Evolutionary conservation across 2,329 filamentous ascomycete species (phyloP), one percentile per base, ranked within the genome.

Genomic region (Cordyceps cicadae): DNA sequence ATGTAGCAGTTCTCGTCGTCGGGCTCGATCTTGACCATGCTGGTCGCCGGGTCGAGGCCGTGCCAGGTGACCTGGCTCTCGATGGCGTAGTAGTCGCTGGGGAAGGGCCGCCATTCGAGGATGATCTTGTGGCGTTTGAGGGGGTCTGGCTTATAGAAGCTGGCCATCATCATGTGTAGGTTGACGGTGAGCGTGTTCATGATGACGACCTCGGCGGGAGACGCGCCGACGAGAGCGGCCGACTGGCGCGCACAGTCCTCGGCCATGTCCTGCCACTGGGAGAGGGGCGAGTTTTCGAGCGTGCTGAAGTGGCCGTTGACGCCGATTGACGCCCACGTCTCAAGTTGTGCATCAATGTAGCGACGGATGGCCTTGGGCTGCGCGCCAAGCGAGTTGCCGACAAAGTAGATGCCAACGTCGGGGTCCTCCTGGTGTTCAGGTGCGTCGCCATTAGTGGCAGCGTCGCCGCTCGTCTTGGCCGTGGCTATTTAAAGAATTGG

Each of bases 131-230:
- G 87, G 45, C 78, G 72, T 66, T 74, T 74, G 75, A 37, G 34
- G 34, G 80, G 69, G 0, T 80, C 87, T 0, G 90, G 90, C 58
- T 77, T 79, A 75, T 93, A 96, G 75, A 96, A 95, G 73, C 87
- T 90, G 8, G 88, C 87, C 86, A 96, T 86, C 68, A 94, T 77
- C 17, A 95, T 73, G 71, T 96, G 90, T 62, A 96, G 71, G 71
- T 95, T 95, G 24, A 81, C 84, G 2, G 90, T 96, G 68, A 96
- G 74, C 0, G 89, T 92, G 70, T 92, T 90, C 92, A 96, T 96
- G 54, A 92, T 83, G 57, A 90, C 90, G 17, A 96, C 86, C 74
- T 96, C 91, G 58, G 79, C 79, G 1, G 85, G 75, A 2, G 81
- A 76, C 0, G 90, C 89, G 19, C 92, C 92, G 12, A 96, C 87